A percentile compares a stretch with the other conserved stretches of the same genome.
Evolutionary conservation across 2,329 filamentous ascomycete species (phyloP).

Genomic region (Hypoxylon sp.): DNA sequence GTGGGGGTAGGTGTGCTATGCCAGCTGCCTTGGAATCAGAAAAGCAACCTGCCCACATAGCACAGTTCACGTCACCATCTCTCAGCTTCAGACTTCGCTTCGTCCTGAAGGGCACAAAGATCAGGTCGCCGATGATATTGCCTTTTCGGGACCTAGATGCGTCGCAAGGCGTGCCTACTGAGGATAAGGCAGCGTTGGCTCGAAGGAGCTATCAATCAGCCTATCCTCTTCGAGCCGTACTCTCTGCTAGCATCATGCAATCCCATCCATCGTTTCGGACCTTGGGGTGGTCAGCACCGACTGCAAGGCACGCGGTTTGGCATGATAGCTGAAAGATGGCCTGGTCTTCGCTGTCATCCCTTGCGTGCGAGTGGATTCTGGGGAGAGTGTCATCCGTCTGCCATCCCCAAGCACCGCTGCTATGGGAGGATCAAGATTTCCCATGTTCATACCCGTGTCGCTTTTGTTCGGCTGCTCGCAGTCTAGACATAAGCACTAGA

Average conservation of each 20-base stretch:
- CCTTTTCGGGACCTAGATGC: conserved; percentile 5
- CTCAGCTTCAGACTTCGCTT: not conserved
- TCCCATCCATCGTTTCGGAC: conserved; percentile 11
- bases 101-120: not conserved
- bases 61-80: conserved; percentile 17
- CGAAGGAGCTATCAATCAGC: no score
- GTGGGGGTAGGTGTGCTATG: conserved; percentile 3
- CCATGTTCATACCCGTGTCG: not conserved
- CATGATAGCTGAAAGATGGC: conserved; percentile 27
- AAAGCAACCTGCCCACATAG: conserved; percentile 18
- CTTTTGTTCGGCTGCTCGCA: not conserved
- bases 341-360: not conserved
- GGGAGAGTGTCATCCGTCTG: not conserved
- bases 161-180: conserved; percentile 4
- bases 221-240: not conserved
- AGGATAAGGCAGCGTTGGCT: not conserved
- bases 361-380: not conserved
- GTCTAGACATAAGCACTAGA: conserved; percentile 2
- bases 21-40: conserved; percentile 2
- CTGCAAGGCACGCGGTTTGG: conserved; percentile 19
- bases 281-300: conserved; percentile 4
- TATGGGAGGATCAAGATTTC: not conserved
- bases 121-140: conserved; percentile 4
- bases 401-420: not conserved
- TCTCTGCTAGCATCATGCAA: conserved; percentile 10